Evolutionary conservation across 2,329 filamentous ascomycete species (phyloP), one percentile per base, ranked within the genome.

Genomic region (Alternaria novae-zelandiae): DNA sequence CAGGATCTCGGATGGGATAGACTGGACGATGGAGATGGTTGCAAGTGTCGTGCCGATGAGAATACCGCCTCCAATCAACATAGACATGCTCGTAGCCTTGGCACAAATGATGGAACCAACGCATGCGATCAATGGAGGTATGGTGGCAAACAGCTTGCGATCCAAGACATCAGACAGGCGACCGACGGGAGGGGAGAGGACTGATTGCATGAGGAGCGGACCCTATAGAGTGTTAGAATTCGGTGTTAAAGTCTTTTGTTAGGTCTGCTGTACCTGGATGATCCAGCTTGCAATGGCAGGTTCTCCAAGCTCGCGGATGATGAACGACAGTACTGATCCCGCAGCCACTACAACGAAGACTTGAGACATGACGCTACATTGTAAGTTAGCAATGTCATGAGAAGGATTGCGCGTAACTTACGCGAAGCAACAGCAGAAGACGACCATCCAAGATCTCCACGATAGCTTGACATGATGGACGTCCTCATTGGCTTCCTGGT

Each of bases 151-250:
- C 53, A 82, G 83, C 71, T 87, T 88, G 50, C 86, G 81, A 63
- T 87, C 85, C 1, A 87, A 74, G 3, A 87, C 85, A 72, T 88
- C 86, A 10, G 86, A 87, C 0, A 88, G 81, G 5, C 86, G 82
- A 11, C 86, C 86, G 3, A 87, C 81, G 20, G 87, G 81, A 4
- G 86, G 86, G 1, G 85, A 87, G 2, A 88, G 79, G 3, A 86
- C 86, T 49, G 81, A 83, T 75, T 88, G 86, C 82, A 88, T 87
- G 10, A 88, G 81, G 0, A 88, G 78, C 1, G 86, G 86, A 0
- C 85, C 86, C 82, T 87, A 50, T 57, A 61, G 20, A n/a, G 1
- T 43, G 50, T 65, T 1, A 68, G 25, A 47, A 15, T 2, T 26
- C 1, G 25, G 4, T 17, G 5, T 30, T 3, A 0, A 12, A 10